A percentile compares a stretch with the other conserved stretches of the same genome.
phyloP scores from a whole-genome alignment of 495 filamentous ascomycete genomes.

The Pyrenula aspistea region DNA sequence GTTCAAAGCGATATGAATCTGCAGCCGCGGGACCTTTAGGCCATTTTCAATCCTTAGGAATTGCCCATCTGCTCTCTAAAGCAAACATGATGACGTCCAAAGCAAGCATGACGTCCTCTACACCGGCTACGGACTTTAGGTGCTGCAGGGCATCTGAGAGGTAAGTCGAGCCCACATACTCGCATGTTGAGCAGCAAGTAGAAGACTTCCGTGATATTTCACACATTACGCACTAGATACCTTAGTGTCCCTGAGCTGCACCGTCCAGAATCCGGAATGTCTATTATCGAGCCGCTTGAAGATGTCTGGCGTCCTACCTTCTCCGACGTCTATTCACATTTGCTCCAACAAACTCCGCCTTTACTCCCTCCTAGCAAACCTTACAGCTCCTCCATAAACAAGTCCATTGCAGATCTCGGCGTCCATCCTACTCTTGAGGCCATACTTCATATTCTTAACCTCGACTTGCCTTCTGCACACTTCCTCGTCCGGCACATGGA shows the following conservation, averaged over 20 bases:
- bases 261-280: not conserved
- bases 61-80: too few relatives aligned
- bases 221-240: too few relatives aligned
- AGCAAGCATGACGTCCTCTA: not conserved
- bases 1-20: too few relatives aligned
- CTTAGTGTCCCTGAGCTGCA: too few relatives aligned
- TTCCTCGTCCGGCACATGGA: slow-evolving; percentile 38
- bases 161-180: too few relatives aligned
- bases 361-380: slow-evolving; percentile 13
- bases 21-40: too few relatives aligned
- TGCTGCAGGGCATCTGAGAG: too few relatives aligned
- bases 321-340: slow-evolving; percentile 9
- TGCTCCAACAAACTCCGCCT: slow-evolving; percentile 10
- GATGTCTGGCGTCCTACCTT: slow-evolving; percentile 5
- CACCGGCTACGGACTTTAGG: not conserved
- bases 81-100: too few relatives aligned
- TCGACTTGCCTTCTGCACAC: slow-evolving; percentile 30
- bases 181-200: too few relatives aligned
- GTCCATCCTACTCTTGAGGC: slow-evolving; percentile 32
- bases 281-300: not conserved
- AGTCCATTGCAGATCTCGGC: slow-evolving; percentile 19
- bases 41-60: too few relatives aligned
- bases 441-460: slow-evolving; percentile 32
- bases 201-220: too few relatives aligned
- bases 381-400: slow-evolving; percentile 10